phyloP scores from a whole-genome alignment of 352 stramenopile genomes.

The Pythium diclinum region DNA sequence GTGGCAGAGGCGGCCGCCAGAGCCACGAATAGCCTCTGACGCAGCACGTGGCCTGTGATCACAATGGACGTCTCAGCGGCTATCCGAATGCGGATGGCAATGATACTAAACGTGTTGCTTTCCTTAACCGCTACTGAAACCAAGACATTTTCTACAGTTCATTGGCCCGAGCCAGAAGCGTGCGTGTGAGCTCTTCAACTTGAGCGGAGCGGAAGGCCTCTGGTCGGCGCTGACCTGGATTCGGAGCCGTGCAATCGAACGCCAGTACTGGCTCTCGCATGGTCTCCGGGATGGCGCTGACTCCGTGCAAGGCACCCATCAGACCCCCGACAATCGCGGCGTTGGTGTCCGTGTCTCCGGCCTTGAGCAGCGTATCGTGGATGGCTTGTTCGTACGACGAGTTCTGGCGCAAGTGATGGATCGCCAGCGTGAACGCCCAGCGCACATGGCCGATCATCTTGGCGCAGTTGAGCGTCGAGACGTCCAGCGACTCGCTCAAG shows the following conservation, averaged over 20 bases:
- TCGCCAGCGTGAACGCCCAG: constrained; percentile 48
- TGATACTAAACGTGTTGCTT: too few relatives aligned
- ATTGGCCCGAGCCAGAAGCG: constrained; percentile 24
- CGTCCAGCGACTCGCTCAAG: constrained; percentile 41
- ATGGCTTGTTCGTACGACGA: constrained; percentile 45
- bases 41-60: background rate
- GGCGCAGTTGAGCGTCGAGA: constrained; percentile 33
- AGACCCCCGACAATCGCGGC: constrained; percentile 52
- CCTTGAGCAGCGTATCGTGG: constrained; percentile 45
- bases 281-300: constrained; percentile 34
- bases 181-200: constrained; percentile 27
- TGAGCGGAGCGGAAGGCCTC: constrained; percentile 32
- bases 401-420: constrained; percentile 43
- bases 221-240: constrained; percentile 22
- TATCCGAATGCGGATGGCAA: too few relatives aligned
- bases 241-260: constrained; percentile 32
- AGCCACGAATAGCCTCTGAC: background rate
- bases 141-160: background rate
- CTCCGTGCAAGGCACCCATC: constrained; percentile 48
- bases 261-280: constrained; percentile 43
- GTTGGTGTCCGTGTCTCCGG: constrained; percentile 60
- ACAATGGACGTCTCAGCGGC: background rate
- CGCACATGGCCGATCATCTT: constrained; percentile 39
- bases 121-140: too few relatives aligned
- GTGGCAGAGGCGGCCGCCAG: background rate